Percentiles rank a stretch among this genome's conserved stretches.
These are phyloP conservation scores for Ophiostoma sp. DNA, from an alignment of 2,329 filamentous ascomycete species.

Conservation along the genomic window DNA sequence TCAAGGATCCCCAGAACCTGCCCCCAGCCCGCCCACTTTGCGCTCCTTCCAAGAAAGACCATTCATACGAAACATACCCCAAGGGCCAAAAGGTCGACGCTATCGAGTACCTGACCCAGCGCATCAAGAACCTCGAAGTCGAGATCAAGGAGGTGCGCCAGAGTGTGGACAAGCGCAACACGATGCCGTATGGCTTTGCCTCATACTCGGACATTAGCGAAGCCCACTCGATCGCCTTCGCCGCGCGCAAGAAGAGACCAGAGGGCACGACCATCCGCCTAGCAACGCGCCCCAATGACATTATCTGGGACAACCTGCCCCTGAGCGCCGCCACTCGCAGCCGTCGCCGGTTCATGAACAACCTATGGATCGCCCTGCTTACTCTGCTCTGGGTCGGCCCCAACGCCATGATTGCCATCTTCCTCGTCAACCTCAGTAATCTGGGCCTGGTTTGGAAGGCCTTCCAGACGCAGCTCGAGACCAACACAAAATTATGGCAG, in stretches of 20 bases:
- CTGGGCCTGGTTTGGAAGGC: slow-evolving; percentile 71
- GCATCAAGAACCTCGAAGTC: slow-evolving; percentile 75
- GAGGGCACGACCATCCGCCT: slow-evolving; percentile 70
- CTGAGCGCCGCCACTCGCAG: slow-evolving; percentile 62
- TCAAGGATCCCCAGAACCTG: slow-evolving; percentile 78
- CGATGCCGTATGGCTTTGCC: slow-evolving; percentile 88
- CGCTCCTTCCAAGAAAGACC: slow-evolving; percentile 74
- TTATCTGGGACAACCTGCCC: slow-evolving; percentile 93
- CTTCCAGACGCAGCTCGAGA: slow-evolving; percentile 62
- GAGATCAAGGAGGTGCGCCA: slow-evolving; percentile 79
- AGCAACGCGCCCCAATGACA: slow-evolving; percentile 80
- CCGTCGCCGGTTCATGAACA: slow-evolving; percentile 71
- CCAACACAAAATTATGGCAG: slow-evolving; percentile 67
- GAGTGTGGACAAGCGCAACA: slow-evolving; percentile 78
- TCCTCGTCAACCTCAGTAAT: slow-evolving; percentile 79
- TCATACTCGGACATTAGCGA: slow-evolving; percentile 86
- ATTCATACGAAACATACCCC: slow-evolving; percentile 57
- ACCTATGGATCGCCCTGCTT: slow-evolving; percentile 73
- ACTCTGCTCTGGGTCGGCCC: slow-evolving; percentile 85
- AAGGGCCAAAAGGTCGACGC: slow-evolving; percentile 78
- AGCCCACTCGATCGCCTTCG: slow-evolving; percentile 81
- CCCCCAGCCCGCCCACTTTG: slow-evolving; percentile 73
- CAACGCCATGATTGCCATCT: slow-evolving; percentile 91
- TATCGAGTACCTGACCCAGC: slow-evolving; percentile 83
- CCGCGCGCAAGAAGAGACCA: slow-evolving; percentile 72